A percentile compares a stretch with the other conserved stretches of the same genome.
Conservation (phyloP, 1,284 basidiomycete species). For the Irpex sp. region DNA sequence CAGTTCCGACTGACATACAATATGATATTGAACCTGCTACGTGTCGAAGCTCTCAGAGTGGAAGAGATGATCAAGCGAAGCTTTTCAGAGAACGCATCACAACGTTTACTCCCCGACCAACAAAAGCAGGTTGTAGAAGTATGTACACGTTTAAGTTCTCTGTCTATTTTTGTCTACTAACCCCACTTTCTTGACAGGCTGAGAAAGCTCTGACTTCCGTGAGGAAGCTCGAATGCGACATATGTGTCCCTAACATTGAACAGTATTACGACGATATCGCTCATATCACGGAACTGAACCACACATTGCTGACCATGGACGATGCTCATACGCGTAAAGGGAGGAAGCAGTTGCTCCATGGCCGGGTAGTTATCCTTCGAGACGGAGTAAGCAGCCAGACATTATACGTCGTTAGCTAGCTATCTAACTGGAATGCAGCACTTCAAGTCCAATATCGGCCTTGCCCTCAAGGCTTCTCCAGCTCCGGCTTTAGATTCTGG, state of each 20-base stretch:
- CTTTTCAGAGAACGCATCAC: constrained; percentile 97
- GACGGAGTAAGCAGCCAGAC: constrained; percentile 59
- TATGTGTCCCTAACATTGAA: constrained; percentile 71
- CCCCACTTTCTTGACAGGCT: too few species aligned
- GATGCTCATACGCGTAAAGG: constrained; percentile 57
- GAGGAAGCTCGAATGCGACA: constrained; percentile 64
- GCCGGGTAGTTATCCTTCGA: constrained; percentile 79
- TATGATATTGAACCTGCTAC: constrained; percentile 97
- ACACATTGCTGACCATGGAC: constrained; percentile 64
- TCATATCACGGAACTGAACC: constrained; percentile 67
- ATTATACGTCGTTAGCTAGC: neutral
- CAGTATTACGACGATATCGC: constrained; percentile 76
- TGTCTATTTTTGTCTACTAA: too few species aligned
- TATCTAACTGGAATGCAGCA: constrained; percentile 47
- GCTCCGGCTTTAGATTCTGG: constrained; percentile 41
- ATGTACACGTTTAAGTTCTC: too few species aligned
- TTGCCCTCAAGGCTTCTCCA: constrained; percentile 74
- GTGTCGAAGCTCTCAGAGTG: constrained; percentile 94
- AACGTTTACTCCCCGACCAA: constrained; percentile 89
- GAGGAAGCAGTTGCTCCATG: constrained; percentile 55
- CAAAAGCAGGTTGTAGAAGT: constrained; percentile 85
- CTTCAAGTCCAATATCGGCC: constrained; percentile 72
- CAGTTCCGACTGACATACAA: constrained; percentile 99
- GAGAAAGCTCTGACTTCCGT: constrained; percentile 72
- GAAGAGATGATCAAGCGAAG: constrained; percentile 99